Evolutionary conservation across 768 basidiomycete species (phyloP).

Genomic region (Sarcomyxa edulis): DNA sequence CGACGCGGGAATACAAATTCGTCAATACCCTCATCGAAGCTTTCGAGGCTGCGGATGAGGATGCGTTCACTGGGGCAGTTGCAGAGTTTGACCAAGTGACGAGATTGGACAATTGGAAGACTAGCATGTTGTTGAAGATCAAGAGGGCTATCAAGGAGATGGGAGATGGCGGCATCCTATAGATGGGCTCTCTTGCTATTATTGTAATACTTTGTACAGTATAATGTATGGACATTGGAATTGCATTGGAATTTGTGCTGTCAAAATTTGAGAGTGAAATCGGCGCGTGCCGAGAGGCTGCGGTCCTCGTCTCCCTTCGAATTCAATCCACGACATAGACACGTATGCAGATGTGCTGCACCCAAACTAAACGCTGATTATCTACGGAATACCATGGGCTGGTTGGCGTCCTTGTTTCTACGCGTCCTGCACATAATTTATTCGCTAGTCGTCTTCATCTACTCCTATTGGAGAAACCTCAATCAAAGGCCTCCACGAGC

Average conservation of each 20-base stretch:
- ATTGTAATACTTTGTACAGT: too few relatives aligned
- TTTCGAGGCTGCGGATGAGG: slow-evolving; percentile 58
- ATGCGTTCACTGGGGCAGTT: slow-evolving; percentile 78
- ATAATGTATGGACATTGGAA: too few relatives aligned
- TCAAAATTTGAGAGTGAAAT: too few relatives aligned
- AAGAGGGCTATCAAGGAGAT: slow-evolving; percentile 73
- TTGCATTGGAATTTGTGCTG: too few relatives aligned
- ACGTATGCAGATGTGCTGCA: too few relatives aligned
- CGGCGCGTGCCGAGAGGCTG: too few relatives aligned
- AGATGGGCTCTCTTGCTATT: too few relatives aligned
- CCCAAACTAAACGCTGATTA: too few relatives aligned
- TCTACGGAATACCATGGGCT: slow-evolving; percentile 36
- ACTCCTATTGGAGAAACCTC: slow-evolving; percentile 33
- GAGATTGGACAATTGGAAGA: slow-evolving; percentile 97
- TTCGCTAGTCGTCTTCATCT: slow-evolving; percentile 33
- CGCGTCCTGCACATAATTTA: slow-evolving; percentile 56
- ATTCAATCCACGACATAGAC: too few relatives aligned
- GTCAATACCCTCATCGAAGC: slow-evolving; percentile 73
- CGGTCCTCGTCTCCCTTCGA: too few relatives aligned
- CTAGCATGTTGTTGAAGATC: slow-evolving; percentile 81
- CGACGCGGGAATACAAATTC: slow-evolving; percentile 92
- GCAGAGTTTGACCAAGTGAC: slow-evolving; percentile 89
- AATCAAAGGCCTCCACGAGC: slow-evolving; percentile 36
- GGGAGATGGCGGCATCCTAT: too few relatives aligned
- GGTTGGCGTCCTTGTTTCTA: slow-evolving; percentile 44